Evolutionary conservation across 108 stramenopile genomes (phyloP), one percentile per base, ranked within the genome.

Genomic region (Stephanodiscus triporus): DNA sequence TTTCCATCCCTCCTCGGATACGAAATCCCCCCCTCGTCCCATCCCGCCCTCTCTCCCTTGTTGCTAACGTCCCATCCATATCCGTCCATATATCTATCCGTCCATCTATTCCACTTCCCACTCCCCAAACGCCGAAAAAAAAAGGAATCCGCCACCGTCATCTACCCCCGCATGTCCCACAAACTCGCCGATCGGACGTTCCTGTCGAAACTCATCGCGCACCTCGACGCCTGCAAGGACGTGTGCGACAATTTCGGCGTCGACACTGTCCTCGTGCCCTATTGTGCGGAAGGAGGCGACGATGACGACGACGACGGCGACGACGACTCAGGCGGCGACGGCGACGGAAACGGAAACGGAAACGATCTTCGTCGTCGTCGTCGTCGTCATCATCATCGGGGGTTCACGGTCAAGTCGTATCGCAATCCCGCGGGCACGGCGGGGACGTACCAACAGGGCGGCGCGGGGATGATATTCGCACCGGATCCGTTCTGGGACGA

Each of bases 401-500:
- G 93, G 0, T 94, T 94, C 63, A 91, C 91, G 10, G 87, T 87
- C 64, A 89, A 88, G 68, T 84, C 83, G 16, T 91, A 85, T 43
- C 76, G 87, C 9, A 88, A 91, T 73, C 88, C 87, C 10, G 72
- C 83, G 34, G 53, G n/a, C 0, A 19, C 69, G 0, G 83, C 14
- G 42, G 81, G 70, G 40, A 62, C 70, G 1, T 76, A 65, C 48
- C 54, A 34, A 2, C 38, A 68, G 61, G 59, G 66, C 48, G 72
- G 63, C 6, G 66, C 72, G n/a, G 75, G 80, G 19, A 76, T 85
- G 60, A 84, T 82, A 65, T 95, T 92, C 68, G 89, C 78, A 11
- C 89, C 88, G 32, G 93, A 95, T 84, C 93, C 93, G 10, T 91
- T 88, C 76, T 95, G 90, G 91, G 91, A 93, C 67, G 91, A 95